Evolutionary conservation across 2,329 filamentous ascomycete genomes (phyloP).

Genomic region (Polytolypa hystricis): DNA sequence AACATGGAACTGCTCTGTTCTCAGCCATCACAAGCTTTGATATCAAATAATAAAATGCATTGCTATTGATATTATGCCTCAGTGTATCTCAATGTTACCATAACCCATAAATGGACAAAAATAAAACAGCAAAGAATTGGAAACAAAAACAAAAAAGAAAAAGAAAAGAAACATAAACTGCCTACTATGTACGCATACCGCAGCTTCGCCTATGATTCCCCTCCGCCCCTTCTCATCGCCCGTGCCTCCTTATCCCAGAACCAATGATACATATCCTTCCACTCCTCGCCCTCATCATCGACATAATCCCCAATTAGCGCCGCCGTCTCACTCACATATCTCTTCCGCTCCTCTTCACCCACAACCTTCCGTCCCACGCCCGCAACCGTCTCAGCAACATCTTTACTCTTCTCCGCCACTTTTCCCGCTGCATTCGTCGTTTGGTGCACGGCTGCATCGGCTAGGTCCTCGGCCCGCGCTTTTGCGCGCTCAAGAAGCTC

Average conservation of each 20-base stretch:
- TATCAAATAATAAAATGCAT: no score
- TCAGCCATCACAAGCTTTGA: no score
- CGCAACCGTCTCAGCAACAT: slow-evolving; percentile 14
- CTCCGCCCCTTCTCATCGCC: no score
- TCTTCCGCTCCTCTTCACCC: slow-evolving; percentile 9
- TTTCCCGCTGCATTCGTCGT: slow-evolving; percentile 25
- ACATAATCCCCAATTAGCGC: slow-evolving; percentile 37
- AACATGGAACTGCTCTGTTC: not conserved
- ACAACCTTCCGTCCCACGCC: slow-evolving; percentile 18
- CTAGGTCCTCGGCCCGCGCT: slow-evolving; percentile 30
- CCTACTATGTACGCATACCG: no score
- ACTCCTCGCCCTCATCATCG: slow-evolving; percentile 31
- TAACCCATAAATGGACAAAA: not conserved
- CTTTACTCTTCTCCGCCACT: slow-evolving; percentile 19
- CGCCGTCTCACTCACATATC: slow-evolving; percentile 29
- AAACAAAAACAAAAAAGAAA: not conserved
- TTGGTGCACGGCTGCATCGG: slow-evolving; percentile 29
- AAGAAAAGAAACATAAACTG: not conserved
- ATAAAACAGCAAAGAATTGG: not conserved
- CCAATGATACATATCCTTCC: slow-evolving; percentile 32
- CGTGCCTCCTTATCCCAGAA: slow-evolving; percentile 31
- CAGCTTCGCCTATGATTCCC: no score
- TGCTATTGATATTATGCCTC: not conserved
- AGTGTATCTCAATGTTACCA: not conserved
- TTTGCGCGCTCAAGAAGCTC: slow-evolving; percentile 30